phyloP scores from a whole-genome alignment of 345 rosid species.

The Arabidopsis suecica region DNA sequence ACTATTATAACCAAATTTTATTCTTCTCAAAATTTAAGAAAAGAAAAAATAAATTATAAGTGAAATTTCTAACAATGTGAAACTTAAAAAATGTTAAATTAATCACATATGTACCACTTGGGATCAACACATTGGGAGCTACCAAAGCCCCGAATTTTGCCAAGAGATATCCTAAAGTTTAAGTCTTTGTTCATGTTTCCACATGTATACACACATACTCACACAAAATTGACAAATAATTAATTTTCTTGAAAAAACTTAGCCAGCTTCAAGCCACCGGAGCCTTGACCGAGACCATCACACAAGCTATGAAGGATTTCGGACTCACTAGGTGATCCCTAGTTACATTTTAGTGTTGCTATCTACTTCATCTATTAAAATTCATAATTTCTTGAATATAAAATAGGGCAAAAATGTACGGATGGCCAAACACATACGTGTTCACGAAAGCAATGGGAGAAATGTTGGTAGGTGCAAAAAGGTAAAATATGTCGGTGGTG shows the following conservation, averaged over 20 bases:
- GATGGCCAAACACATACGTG: constrained; percentile 58
- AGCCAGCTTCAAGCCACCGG: constrained; percentile 47
- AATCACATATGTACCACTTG: too few relatives aligned
- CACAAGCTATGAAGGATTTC: constrained; percentile 60
- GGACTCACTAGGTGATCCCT: constrained; percentile 57
- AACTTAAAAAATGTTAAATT: too few relatives aligned
- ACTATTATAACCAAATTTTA: too few relatives aligned
- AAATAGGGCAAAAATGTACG: constrained; percentile 49
- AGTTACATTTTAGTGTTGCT: background rate
- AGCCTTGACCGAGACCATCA: constrained; percentile 52
- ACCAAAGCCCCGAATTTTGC: too few relatives aligned
- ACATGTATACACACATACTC: too few relatives aligned
- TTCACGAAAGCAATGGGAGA: constrained; percentile 67
- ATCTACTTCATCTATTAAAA: background rate
- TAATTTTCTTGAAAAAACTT: background rate
- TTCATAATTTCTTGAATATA: background rate
- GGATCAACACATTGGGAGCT: too few relatives aligned
- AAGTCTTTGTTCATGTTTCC: too few relatives aligned
- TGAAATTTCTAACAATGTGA: too few relatives aligned
- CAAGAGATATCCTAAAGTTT: too few relatives aligned
- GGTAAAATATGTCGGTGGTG: constrained; percentile 50
- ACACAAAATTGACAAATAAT: too few relatives aligned
- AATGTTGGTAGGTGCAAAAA: constrained; percentile 49
- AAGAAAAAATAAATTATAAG: too few relatives aligned
- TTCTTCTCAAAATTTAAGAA: too few relatives aligned